Base-by-base conservation (phyloP, 768 basidiomycete genomes). In the Lyophyllum decastes region DNA sequence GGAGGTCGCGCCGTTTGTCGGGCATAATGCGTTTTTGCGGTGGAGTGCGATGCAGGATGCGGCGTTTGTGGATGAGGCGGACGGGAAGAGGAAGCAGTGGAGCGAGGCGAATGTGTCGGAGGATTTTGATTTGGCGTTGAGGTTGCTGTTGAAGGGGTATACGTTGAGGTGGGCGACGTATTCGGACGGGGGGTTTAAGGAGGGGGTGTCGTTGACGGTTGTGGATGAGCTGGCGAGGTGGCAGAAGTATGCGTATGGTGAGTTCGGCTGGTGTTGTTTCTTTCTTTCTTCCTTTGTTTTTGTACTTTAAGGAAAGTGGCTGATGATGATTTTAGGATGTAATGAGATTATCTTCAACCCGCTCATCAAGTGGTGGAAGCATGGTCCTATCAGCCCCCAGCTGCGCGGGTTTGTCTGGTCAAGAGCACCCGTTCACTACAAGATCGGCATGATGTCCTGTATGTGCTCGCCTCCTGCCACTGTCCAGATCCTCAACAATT, bases 41-140 rank as follows among this genome's bases (percentile, higher is more conserved):
- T 95, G 92, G 93, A 82, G 83, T 2, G 93, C 93, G 0, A 78
- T 94, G 7, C 92, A 95, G 71, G 93, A 94, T 61, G 91, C 92
- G 0, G 82, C 88, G 11, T 89, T 89, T 54, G 71, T 85, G 43
- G 89, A 94, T 64, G 72, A 76, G 0, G 80, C 76, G 0, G 88
- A 90, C 64, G 82, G 82, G 12, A 74, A 78, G 59, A 77, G 73
- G 73, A 90, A 87, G 73, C 83, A 88, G 59, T 92, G 90, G 91
- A 75, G 73, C 4, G 91, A 94, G 72, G 74, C 76, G 30, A 91
- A 90, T 72, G 90, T 89, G 4, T 89, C 87, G 22, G 90, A 94
- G 66, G 91, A 91, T 70, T 92, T 92, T 66, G 87, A 90, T 71
- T 81, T 92, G 71, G 88, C 90, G 1, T 72, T 90, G 16, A 76